A percentile compares a stretch with the other conserved stretches of the same genome.
Evolutionary conservation across 805 yeast genomes (phyloP).

Genomic region (Zygoascus bituminiphila): DNA sequence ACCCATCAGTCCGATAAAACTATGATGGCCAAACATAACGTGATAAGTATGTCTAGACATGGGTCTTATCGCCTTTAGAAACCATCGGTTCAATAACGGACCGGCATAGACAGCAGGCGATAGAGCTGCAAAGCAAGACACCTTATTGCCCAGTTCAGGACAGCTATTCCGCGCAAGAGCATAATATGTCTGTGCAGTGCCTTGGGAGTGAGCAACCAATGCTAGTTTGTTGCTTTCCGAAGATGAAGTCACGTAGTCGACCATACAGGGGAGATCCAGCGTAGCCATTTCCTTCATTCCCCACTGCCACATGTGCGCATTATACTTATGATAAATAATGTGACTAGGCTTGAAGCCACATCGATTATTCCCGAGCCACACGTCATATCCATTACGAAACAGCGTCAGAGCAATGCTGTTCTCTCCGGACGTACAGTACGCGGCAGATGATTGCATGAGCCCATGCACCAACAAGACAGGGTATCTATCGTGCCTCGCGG

Average conservation of each 20-base stretch:
- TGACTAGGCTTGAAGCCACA: slow-evolving; percentile 78
- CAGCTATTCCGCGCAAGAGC: slow-evolving; percentile 45
- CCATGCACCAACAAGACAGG: slow-evolving; percentile 85
- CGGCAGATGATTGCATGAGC: slow-evolving; percentile 75
- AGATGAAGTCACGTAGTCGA: slow-evolving; percentile 46
- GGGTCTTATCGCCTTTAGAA: slow-evolving; percentile 24
- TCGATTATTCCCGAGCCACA: slow-evolving; percentile 88
- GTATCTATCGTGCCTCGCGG: slow-evolving; percentile 29
- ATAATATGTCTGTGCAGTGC: slow-evolving; percentile 78
- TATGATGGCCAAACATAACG: slow-evolving; percentile 59
- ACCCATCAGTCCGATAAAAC: slow-evolving; percentile 74
- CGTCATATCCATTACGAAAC: slow-evolving; percentile 59
- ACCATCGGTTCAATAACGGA: slow-evolving; percentile 47
- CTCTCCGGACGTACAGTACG: slow-evolving; percentile 75
- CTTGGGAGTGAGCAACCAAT: slow-evolving; percentile 83
- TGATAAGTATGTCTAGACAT: slow-evolving; percentile 22
- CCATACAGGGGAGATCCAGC: slow-evolving; percentile 66
- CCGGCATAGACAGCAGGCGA: slow-evolving; percentile 95
- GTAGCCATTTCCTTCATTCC: slow-evolving; percentile 75
- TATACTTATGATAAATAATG: slow-evolving; percentile 32
- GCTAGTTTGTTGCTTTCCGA: slow-evolving; percentile 37
- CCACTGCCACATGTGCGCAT: slow-evolving; percentile 83
- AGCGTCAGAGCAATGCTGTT: slow-evolving; percentile 60
- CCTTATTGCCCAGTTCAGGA: slow-evolving; percentile 40
- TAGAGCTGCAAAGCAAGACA: slow-evolving; percentile 64